A percentile compares a stretch with the other conserved stretches of the same genome.
These are phyloP conservation scores for Aspergillus sp. DNA, from an alignment of 2,329 filamentous ascomycete species.

Conservation along the genomic window DNA sequence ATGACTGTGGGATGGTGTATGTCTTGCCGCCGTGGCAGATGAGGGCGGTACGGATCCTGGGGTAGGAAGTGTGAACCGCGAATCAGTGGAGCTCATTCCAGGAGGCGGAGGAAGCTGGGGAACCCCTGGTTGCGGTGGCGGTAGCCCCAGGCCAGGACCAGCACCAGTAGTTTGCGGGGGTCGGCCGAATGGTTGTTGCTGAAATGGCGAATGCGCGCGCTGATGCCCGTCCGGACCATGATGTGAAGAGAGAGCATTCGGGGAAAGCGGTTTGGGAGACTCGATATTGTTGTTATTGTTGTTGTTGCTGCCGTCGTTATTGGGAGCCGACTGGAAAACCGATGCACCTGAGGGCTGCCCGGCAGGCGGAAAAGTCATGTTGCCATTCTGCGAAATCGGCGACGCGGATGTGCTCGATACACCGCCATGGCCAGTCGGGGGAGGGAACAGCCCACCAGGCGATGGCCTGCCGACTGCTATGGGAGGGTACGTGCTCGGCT, in stretches of 20 bases:
- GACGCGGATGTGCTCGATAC: slow-evolving; percentile 48
- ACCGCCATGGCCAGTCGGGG: slow-evolving; percentile 50
- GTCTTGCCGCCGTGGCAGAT: slow-evolving; percentile 24
- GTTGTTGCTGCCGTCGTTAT: slow-evolving; percentile 22
- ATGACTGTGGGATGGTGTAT: slow-evolving; percentile 27
- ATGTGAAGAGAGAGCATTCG: slow-evolving; percentile 34
- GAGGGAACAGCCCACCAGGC: slow-evolving; percentile 54
- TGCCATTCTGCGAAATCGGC: slow-evolving; percentile 39
- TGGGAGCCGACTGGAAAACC: slow-evolving; percentile 54
- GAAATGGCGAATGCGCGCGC: slow-evolving; percentile 38
- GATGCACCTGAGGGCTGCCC: slow-evolving; percentile 40
- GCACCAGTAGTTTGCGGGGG: slow-evolving; percentile 16
- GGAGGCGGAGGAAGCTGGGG: slow-evolving; percentile 39
- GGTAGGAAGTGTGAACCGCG: slow-evolving; percentile 36
- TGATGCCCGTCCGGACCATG: slow-evolving; percentile 30
- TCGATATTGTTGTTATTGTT: slow-evolving; percentile 56
- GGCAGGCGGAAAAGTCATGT: slow-evolving; percentile 33
- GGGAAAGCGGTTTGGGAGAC: slow-evolving; percentile 69
- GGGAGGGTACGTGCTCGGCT: slow-evolving; percentile 69
- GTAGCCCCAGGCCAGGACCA: slow-evolving; percentile 24
- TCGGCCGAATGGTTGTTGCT: slow-evolving; percentile 27
- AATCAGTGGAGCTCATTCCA: slow-evolving; percentile 35
- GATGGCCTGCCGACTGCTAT: slow-evolving; percentile 47
- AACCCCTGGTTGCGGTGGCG: slow-evolving; percentile 30
- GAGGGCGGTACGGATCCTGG: slow-evolving; percentile 29